Evolutionary conservation across 2,329 filamentous ascomycete genomes (phyloP).

Genomic region (Monilinia laxa): DNA sequence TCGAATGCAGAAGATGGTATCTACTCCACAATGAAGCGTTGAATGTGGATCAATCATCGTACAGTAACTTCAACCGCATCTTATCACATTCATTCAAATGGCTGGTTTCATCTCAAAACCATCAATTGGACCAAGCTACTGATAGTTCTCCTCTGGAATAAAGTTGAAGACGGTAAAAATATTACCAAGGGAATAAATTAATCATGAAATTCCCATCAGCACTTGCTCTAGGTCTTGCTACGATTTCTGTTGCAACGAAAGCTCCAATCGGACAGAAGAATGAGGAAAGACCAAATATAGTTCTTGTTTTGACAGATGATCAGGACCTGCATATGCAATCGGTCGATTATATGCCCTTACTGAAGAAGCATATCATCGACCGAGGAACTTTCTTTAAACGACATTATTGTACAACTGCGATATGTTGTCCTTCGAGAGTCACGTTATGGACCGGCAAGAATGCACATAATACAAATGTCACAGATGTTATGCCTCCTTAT

Average conservation of each 20-base stretch:
- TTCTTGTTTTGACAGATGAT: slow-evolving; percentile 65
- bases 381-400: slow-evolving; percentile 56
- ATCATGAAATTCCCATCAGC: slow-evolving; percentile 12
- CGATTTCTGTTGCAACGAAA: slow-evolving; percentile 26
- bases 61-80: neutral
- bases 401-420: slow-evolving; percentile 60
- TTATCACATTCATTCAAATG: neutral
- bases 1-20: neutral
- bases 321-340: slow-evolving; percentile 63
- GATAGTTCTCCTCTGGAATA: neutral
- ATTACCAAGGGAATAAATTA: neutral
- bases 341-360: slow-evolving; percentile 55
- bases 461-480: slow-evolving; percentile 65
- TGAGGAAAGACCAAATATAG: slow-evolving; percentile 50
- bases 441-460: slow-evolving; percentile 61
- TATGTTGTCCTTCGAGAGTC: slow-evolving; percentile 63
- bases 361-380: slow-evolving; percentile 55
- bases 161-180: neutral
- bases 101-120: neutral
- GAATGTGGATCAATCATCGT: slow-evolving; percentile 5
- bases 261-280: slow-evolving; percentile 20
- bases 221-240: slow-evolving; percentile 24
- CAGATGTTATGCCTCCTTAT: slow-evolving; percentile 49
- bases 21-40: neutral
- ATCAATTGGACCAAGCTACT: neutral